Conservation (phyloP, 2,329 filamentous ascomycete species). For the Alternaria arbusti region DNA sequence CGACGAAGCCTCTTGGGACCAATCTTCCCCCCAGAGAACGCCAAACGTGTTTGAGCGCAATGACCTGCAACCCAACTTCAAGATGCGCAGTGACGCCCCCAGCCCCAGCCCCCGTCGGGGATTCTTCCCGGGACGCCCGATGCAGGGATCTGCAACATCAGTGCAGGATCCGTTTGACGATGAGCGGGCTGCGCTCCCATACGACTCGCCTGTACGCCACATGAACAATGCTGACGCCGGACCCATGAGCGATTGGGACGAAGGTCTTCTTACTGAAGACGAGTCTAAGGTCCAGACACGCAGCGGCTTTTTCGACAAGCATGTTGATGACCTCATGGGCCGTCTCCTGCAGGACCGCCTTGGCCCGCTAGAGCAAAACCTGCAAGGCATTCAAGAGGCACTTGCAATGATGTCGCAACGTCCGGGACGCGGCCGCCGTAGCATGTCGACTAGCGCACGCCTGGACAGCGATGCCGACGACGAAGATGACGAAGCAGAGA, state of each 20-base stretch:
- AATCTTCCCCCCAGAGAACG: constrained; percentile 42
- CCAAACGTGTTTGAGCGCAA: constrained; percentile 40
- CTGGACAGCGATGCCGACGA: constrained; percentile 92
- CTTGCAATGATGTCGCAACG: constrained; percentile 65
- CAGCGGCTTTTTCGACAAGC: constrained; percentile 87
- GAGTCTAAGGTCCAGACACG: constrained; percentile 82
- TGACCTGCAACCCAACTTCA: constrained; percentile 44
- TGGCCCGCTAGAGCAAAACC: constrained; percentile 78
- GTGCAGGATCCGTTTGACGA: constrained; percentile 66
- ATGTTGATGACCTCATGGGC: constrained; percentile 85
- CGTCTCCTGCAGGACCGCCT: constrained; percentile 77
- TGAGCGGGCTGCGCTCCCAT: constrained; percentile 63
- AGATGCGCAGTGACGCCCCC: constrained; percentile 71
- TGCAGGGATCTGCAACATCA: constrained; percentile 44
- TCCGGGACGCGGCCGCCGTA: constrained; percentile 63
- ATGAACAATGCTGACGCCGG: constrained; percentile 69
- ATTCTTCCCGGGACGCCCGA: constrained; percentile 30
- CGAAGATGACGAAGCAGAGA: constrained; percentile 76
- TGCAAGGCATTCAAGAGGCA: constrained; percentile 76
- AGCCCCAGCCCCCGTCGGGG: constrained; percentile 73
- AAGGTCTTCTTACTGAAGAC: constrained; percentile 74
- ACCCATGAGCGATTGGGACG: constrained; percentile 90
- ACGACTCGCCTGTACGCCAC: constrained; percentile 65
- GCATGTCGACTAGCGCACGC: constrained; percentile 69
- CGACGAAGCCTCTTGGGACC: constrained; percentile 53